Evolutionary conservation across 345 rosid species (phyloP).

Genomic region (Mangifera indica): DNA sequence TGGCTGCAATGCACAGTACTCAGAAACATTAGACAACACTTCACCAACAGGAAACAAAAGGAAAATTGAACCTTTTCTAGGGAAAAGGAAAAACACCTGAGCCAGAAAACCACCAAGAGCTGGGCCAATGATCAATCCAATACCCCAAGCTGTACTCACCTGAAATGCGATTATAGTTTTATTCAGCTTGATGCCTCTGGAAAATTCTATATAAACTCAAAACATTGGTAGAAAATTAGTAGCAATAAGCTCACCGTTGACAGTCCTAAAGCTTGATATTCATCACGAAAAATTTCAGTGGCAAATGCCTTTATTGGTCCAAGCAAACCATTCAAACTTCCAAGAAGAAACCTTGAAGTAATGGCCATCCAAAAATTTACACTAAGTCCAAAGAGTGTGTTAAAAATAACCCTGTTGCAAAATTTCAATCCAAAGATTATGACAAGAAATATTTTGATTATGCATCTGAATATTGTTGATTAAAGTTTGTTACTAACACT

Average conservation of each 20-base stretch:
- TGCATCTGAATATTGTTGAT: no score
- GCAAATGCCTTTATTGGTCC: slow-evolving; percentile 98
- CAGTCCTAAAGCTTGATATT: slow-evolving; percentile 77
- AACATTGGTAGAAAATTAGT: background rate
- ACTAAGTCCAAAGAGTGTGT: slow-evolving; percentile 86
- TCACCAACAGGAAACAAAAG: background rate
- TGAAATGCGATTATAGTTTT: slow-evolving; percentile 27
- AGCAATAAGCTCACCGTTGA: slow-evolving; percentile 59
- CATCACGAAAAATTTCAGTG: slow-evolving; percentile 64
- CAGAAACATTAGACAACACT: slow-evolving; percentile 9
- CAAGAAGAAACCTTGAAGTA: slow-evolving; percentile 70
- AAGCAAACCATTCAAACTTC: slow-evolving; percentile 82
- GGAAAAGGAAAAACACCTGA: slow-evolving; percentile 53
- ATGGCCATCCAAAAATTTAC: slow-evolving; percentile 93
- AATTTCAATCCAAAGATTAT: no score
- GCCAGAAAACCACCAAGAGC: slow-evolving; percentile 93
- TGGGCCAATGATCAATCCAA: slow-evolving; percentile 94
- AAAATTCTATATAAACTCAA: background rate
- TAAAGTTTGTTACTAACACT: slow-evolving; percentile 54
- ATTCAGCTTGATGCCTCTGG: slow-evolving; percentile 5
- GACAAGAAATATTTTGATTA: no score
- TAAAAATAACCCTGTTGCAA: slow-evolving; percentile 71
- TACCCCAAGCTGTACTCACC: slow-evolving; percentile 96
- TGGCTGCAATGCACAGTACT: slow-evolving; percentile 50
- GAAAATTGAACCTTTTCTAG: background rate